These are phyloP conservation scores for Pseudogymnoascus sp. DNA, from an alignment of 2,329 filamentous ascomycete species.

Conservation along the genomic window DNA sequence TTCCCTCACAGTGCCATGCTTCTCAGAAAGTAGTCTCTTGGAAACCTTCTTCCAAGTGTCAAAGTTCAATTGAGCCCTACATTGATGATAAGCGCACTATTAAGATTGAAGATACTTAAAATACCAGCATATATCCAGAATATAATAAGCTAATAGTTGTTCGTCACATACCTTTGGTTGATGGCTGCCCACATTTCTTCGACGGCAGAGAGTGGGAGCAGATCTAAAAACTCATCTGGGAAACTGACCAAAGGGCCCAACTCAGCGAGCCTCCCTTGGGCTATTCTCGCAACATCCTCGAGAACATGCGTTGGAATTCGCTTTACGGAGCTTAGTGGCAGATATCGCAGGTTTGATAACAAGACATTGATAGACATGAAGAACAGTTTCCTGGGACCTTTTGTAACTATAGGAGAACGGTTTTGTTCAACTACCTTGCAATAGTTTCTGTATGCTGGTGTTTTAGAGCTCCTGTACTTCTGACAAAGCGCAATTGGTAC, in stretches of 20 bases:
- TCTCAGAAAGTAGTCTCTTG: constrained; percentile 16
- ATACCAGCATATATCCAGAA: neutral
- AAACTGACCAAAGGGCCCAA: neutral
- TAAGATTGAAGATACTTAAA: neutral
- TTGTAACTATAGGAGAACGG: neutral
- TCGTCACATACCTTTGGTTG: constrained; percentile 17
- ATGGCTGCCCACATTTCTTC: constrained; percentile 19
- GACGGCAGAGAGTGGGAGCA: constrained; percentile 8
- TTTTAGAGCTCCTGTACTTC: constrained; percentile 10
- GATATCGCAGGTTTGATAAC: constrained; percentile 17
- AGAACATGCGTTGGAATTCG: constrained; percentile 15
- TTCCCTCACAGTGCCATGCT: constrained; percentile 13
- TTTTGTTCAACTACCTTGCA: neutral
- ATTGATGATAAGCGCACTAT: neutral
- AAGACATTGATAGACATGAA: constrained; percentile 18
- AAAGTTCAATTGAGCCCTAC: constrained; percentile 21
- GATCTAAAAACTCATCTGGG: neutral
- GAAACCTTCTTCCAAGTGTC: constrained; percentile 25
- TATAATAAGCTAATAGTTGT: neutral
- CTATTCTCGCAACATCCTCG: neutral
- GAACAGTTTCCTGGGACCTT: constrained; percentile 19
- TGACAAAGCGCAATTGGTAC: constrained; percentile 10
- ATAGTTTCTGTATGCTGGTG: constrained; percentile 8
- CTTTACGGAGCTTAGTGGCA: constrained; percentile 18
- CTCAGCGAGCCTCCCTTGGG: neutral